Evolutionary conservation across 106 monocot genomes (phyloP).

Genomic region (Dendrobium chrysotoxum): DNA sequence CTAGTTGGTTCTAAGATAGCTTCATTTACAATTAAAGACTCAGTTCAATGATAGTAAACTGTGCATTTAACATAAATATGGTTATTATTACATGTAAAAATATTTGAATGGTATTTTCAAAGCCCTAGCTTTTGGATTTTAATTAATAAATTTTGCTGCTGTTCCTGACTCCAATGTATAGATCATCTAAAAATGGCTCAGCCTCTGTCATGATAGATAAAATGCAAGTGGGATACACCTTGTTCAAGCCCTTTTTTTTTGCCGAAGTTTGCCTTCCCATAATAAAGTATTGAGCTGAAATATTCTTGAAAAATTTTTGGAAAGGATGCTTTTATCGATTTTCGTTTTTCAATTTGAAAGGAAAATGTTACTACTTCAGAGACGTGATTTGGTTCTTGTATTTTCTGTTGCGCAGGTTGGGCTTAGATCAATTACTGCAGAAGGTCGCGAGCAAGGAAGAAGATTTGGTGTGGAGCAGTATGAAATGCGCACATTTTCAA

Average conservation of each 20-base stretch:
- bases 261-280: background rate
- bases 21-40: no score
- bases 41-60: no score
- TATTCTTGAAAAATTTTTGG: background rate
- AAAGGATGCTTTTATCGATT: background rate
- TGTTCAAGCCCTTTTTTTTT: background rate
- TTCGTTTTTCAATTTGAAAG: background rate
- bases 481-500: conserved; percentile 95
- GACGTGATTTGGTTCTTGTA: background rate
- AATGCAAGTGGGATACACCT: background rate
- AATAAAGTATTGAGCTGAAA: background rate
- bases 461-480: conserved; percentile 98
- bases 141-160: background rate
- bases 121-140: background rate
- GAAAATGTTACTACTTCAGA: background rate
- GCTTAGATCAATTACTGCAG: conserved; percentile 83
- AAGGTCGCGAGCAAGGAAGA: conserved; percentile 97
- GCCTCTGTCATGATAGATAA: background rate
- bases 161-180: background rate
- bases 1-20: no score
- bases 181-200: no score
- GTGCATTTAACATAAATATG: no score
- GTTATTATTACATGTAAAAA: no score
- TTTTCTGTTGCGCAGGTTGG: conserved; percentile 54
- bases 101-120: no score